These are phyloP conservation scores for Rhodomyrtus tomentosa DNA, from an alignment of 345 rosid genomes.

Conservation along the genomic window DNA sequence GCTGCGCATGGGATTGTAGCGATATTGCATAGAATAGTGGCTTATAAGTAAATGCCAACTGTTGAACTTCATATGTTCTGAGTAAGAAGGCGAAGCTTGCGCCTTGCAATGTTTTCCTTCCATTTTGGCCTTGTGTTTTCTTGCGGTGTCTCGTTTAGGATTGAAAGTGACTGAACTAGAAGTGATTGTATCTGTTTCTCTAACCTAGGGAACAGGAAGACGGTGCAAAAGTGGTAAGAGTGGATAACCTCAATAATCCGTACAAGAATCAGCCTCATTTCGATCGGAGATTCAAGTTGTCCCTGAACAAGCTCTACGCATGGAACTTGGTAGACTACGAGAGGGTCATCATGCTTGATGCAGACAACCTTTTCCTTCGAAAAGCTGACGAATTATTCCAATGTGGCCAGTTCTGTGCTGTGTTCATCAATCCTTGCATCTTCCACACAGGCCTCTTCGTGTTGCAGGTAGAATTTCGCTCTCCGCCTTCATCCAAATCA, in stretches of 20 bases:
- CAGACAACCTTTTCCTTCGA: conserved; percentile 78
- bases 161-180: neutral
- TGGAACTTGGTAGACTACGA: conserved; percentile 81
- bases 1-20: neutral
- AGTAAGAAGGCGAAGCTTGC: neutral
- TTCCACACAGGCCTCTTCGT: conserved; percentile 98
- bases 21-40: neutral
- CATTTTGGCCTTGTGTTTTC: neutral
- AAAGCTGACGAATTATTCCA: conserved; percentile 85
- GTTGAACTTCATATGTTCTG: neutral
- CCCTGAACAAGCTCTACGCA: conserved; percentile 85
- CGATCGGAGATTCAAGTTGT: conserved; percentile 66
- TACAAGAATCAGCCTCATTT: conserved; percentile 54
- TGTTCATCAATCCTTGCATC: conserved; percentile 91
- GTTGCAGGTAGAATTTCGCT: conserved; percentile 32
- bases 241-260: conserved; percentile 81
- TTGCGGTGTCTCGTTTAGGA: neutral
- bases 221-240: conserved; percentile 75
- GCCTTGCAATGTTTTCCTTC: neutral
- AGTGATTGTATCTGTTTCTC: neutral
- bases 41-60: neutral
- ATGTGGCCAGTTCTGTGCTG: conserved; percentile 94
- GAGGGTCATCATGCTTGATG: conserved; percentile 86
- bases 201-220: conserved; percentile 64
- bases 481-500: neutral